Percentiles rank a stretch among this genome's conserved stretches.
Conservation (phyloP, 441 rosid species). For the Raphanus hybrid region DNA sequence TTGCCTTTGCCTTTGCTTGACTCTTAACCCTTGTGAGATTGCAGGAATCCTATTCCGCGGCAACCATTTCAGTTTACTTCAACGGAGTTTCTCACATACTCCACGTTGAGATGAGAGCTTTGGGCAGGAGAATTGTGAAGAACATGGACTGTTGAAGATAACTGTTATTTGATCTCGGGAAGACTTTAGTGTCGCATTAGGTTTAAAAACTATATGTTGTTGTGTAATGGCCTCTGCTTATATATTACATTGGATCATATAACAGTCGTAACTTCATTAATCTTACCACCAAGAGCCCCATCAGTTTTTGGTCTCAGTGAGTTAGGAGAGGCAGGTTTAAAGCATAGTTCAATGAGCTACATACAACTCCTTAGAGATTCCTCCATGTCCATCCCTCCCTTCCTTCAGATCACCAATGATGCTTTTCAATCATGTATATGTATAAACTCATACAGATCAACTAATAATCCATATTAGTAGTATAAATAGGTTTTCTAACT, state of each 20-base stretch:
- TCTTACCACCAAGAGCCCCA: slow-evolving; percentile 27
- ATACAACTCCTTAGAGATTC: too few species aligned
- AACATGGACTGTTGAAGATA: slow-evolving; percentile 14
- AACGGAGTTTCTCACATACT: slow-evolving; percentile 72
- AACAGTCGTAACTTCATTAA: slow-evolving; percentile 12
- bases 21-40: slow-evolving; percentile 3
- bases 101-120: slow-evolving; percentile 63
- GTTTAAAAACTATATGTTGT: neutral
- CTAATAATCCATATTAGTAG: too few species aligned
- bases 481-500: too few species aligned
- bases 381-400: too few species aligned
- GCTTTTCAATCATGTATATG: too few species aligned
- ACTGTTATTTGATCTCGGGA: neutral
- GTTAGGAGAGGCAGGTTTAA: neutral
- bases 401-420: too few species aligned
- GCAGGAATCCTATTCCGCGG: slow-evolving; percentile 82
- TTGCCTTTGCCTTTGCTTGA: neutral
- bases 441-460: too few species aligned
- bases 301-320: slow-evolving; percentile 5
- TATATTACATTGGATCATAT: slow-evolving; percentile 21
- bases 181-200: neutral
- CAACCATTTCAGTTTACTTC: slow-evolving; percentile 92
- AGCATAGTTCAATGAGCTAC: slow-evolving; percentile 10
- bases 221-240: slow-evolving; percentile 25
- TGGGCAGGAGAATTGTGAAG: neutral